Percentiles rank a stretch among this genome's conserved stretches.
Evolutionary conservation across 305 asterid genomes (phyloP).

Genomic region (Fraxinus albicans): DNA sequence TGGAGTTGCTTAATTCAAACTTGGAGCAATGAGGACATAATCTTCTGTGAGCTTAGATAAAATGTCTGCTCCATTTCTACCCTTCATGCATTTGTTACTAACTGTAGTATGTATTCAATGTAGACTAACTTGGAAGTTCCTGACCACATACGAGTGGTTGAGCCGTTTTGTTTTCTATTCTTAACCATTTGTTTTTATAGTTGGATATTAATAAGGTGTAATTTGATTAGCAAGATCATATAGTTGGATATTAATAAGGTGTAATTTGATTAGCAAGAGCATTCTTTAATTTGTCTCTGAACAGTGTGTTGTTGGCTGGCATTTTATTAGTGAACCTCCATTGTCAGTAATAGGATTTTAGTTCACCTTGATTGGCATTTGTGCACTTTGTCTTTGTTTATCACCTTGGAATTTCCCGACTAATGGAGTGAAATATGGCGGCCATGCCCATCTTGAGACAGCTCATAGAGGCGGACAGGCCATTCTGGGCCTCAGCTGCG

Average conservation of each 20-base stretch:
- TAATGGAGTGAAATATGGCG: neutral
- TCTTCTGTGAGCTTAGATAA: conserved; percentile 19
- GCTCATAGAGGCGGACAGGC: neutral
- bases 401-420: neutral
- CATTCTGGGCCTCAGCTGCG: neutral
- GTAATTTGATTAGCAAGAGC: conserved; percentile 32
- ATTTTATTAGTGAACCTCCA: neutral
- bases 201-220: conserved; percentile 31
- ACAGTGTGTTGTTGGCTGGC: neutral
- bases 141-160: conserved; percentile 40
- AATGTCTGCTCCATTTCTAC: conserved; percentile 32
- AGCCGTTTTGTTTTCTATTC: conserved; percentile 38
- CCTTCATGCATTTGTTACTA: conserved; percentile 27
- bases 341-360: neutral
- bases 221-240: conserved; percentile 35
- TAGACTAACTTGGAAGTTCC: conserved; percentile 26
- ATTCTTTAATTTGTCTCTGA: conserved; percentile 24
- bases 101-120: conserved; percentile 33
- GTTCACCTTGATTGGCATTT: neutral
- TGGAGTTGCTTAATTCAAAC: conserved; percentile 19
- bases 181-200: conserved; percentile 18
- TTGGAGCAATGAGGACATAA: conserved; percentile 16
- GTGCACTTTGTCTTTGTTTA: neutral
- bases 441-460: neutral
- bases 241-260: conserved; percentile 25